A percentile compares a stretch with the other conserved stretches of the same genome.
Evolutionary conservation across 2,329 filamentous ascomycete species (phyloP).

Genomic region (Bipolaris oryzae): DNA sequence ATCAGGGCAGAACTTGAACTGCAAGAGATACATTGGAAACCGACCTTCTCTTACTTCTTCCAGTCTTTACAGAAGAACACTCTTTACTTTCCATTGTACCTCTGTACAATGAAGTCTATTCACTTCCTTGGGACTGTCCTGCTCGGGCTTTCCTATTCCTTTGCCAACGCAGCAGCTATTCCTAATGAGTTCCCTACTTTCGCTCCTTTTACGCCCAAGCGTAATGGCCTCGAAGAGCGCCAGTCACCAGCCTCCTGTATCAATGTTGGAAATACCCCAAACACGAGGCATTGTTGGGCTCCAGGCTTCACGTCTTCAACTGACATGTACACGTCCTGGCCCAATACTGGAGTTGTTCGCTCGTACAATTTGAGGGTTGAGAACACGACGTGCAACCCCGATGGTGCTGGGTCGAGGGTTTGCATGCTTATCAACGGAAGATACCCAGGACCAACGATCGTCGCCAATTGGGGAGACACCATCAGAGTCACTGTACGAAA

Average conservation of each 20-base stretch:
- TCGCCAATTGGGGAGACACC: slow-evolving; percentile 54
- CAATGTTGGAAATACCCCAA: slow-evolving; percentile 45
- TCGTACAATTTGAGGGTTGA: slow-evolving; percentile 48
- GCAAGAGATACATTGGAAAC: background rate
- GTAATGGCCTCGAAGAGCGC: slow-evolving; percentile 22
- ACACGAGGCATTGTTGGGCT: slow-evolving; percentile 49
- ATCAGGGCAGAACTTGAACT: slow-evolving; percentile 9
- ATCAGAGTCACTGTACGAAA: slow-evolving; percentile 60
- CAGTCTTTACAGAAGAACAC: slow-evolving; percentile 10
- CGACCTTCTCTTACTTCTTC: background rate
- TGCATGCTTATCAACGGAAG: slow-evolving; percentile 54
- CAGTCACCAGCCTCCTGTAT: slow-evolving; percentile 19
- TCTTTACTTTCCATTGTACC: slow-evolving; percentile 2
- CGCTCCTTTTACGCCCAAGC: slow-evolving; percentile 12
- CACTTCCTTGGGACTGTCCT: slow-evolving; percentile 26
- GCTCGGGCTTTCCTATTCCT: slow-evolving; percentile 23
- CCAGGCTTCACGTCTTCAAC: slow-evolving; percentile 48
- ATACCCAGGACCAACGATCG: slow-evolving; percentile 66
- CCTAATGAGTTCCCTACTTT: slow-evolving; percentile 22
- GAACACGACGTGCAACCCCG: slow-evolving; percentile 51
- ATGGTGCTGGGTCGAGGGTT: slow-evolving; percentile 45
- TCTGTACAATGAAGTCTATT: slow-evolving; percentile 31
- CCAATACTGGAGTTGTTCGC: slow-evolving; percentile 43
- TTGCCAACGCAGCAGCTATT: slow-evolving; percentile 26
- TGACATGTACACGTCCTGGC: slow-evolving; percentile 50